Conservation (phyloP, 768 basidiomycete genomes). For the Hericium erinaceus region DNA sequence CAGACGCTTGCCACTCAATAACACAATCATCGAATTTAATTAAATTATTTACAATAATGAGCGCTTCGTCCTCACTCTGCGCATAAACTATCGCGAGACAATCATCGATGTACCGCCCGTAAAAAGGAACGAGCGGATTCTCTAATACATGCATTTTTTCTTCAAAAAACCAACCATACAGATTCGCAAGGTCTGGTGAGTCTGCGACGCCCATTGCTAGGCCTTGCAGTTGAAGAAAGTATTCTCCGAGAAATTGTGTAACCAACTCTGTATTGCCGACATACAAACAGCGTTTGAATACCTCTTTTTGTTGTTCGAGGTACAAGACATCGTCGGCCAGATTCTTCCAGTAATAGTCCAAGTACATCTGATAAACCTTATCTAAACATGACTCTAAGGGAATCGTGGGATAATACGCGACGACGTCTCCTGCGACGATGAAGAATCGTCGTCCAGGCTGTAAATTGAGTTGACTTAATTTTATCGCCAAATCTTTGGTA, state of each 20-base stretch:
- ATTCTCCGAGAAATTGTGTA: conserved; percentile 13
- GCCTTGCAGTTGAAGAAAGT: conserved; percentile 17
- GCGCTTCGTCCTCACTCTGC: not conserved
- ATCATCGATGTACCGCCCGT: conserved; percentile 28
- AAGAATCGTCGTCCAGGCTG: conserved; percentile 6
- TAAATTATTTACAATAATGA: not conserved
- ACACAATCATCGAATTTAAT: conserved; percentile 8
- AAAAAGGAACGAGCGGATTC: conserved; percentile 16
- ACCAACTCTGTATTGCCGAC: conserved; percentile 14
- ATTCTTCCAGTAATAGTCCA: not conserved
- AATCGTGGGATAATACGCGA: not conserved
- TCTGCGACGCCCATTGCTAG: conserved; percentile 13
- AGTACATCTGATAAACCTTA: not conserved
- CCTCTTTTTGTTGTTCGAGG: not conserved
- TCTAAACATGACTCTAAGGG: not conserved
- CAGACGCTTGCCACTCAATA: conserved; percentile 9
- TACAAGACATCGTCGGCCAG: not conserved
- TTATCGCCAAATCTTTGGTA: conserved; percentile 25
- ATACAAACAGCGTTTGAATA: not conserved
- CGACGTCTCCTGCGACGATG: conserved; percentile 25
- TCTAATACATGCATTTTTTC: not conserved
- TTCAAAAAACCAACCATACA: conserved; percentile 21
- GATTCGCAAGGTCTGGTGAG: conserved; percentile 24
- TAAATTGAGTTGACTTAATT: conserved; percentile 20
- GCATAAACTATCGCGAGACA: conserved; percentile 12